phyloP scores from a whole-genome alignment of 1,284 basidiomycete genomes.

The Sporisorium sorghi region DNA sequence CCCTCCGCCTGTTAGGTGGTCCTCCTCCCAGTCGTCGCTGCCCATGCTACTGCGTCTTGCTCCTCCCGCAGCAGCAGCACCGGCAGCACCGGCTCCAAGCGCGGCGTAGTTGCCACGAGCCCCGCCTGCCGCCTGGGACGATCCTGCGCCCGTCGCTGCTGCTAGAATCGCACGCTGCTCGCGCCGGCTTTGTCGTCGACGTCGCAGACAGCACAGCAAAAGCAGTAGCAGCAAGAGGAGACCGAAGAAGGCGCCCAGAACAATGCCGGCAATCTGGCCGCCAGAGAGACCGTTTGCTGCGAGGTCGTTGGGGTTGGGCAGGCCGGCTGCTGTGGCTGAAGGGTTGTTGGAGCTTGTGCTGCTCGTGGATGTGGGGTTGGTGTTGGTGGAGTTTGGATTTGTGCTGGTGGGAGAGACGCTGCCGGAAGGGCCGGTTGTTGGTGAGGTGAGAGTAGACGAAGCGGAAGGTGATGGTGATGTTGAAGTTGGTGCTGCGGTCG shows the following conservation, averaged over 20 bases:
- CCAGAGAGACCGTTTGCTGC: slow-evolving; percentile 32
- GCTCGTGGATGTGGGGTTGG: not conserved
- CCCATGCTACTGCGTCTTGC: slow-evolving; percentile 31
- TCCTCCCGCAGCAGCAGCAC: slow-evolving; percentile 16
- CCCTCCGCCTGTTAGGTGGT: slow-evolving; percentile 50
- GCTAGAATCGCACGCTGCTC: slow-evolving; percentile 16
- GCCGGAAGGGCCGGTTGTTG: slow-evolving; percentile 1
- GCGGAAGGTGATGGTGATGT: not conserved
- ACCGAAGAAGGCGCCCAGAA: slow-evolving; percentile 46
- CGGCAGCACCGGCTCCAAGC: not conserved
- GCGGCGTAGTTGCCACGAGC: slow-evolving; percentile 44
- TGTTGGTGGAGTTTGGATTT: not conserved
- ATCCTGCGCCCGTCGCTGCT: slow-evolving; percentile 26
- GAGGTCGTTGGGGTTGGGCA: slow-evolving; percentile 7
- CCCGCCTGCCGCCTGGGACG: slow-evolving; percentile 18
- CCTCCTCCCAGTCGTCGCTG: slow-evolving; percentile 58
- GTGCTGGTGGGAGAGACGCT: not conserved
- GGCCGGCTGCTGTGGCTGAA: slow-evolving; percentile 25
- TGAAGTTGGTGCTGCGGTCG: not conserved
- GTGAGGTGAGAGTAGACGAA: slow-evolving; percentile 2
- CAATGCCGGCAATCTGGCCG: slow-evolving; percentile 60
- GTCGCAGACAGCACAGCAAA: slow-evolving; percentile 41
- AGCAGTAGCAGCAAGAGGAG: slow-evolving; percentile 51
- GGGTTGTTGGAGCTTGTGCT: slow-evolving; percentile 8
- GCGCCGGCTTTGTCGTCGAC: slow-evolving; percentile 25